phyloP scores from a whole-genome alignment of 1,284 basidiomycete genomes.

The Rhodotorula glutinis region DNA sequence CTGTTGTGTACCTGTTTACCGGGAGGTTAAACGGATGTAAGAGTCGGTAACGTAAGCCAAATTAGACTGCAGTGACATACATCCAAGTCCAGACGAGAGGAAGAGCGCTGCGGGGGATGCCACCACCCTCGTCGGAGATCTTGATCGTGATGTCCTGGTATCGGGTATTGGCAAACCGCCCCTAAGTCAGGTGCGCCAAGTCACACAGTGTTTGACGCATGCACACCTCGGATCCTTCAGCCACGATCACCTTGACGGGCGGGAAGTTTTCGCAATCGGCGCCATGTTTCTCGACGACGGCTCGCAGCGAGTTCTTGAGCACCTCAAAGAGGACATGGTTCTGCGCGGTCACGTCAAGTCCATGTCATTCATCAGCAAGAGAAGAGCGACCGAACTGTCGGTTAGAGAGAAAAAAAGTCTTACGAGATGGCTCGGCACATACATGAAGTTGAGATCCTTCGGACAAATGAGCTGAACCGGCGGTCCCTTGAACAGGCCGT shows the following conservation, averaged over 20 bases:
- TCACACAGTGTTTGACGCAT: no score
- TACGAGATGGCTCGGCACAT: conserved; percentile 82
- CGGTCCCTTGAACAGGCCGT: conserved; percentile 90
- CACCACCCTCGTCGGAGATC: conserved; percentile 93
- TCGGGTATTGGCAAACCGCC: fast-evolving
- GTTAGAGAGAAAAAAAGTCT: conserved; percentile 17
- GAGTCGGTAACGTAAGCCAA: not conserved
- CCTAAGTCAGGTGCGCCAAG: conserved; percentile 44
- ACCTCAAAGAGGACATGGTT: conserved; percentile 96
- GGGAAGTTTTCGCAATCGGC: conserved; percentile 83
- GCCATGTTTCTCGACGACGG: conserved; percentile 90
- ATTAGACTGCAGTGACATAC: conserved; percentile 19
- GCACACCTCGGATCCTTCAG: conserved; percentile 70
- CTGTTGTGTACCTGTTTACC: conserved; percentile 81
- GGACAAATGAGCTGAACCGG: conserved; percentile 97
- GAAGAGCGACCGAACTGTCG: conserved; percentile 33
- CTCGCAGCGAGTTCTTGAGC: conserved; percentile 96
- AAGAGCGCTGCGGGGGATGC: conserved; percentile 88
- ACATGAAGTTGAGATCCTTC: conserved; percentile 79
- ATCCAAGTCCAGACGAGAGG: conserved; percentile 97
- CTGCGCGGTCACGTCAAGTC: conserved; percentile 8
- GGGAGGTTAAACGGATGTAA: not conserved
- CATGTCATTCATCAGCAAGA: not conserved
- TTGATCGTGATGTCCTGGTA: conserved; percentile 90
- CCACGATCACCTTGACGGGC: conserved; percentile 94